Base-by-base conservation (phyloP, 2,329 filamentous ascomycete genomes). In the Penicillium expansum region DNA sequence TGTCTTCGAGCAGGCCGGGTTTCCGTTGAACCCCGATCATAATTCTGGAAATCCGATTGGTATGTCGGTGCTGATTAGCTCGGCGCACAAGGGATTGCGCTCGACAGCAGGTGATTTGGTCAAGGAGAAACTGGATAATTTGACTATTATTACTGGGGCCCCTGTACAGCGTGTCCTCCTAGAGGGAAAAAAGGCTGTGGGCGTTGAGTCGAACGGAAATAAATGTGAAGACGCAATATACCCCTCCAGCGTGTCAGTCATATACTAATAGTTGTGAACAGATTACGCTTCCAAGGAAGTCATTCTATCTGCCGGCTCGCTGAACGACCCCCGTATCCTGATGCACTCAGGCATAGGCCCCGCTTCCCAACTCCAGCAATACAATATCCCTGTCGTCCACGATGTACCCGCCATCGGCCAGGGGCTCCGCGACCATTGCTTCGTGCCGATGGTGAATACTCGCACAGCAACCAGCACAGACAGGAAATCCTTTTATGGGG, bases 11-110 rank as follows among this genome's bases (percentile, higher is more conserved):
- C 67, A 81, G 37, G 74, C 76, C 24, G 83, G 83, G 0, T 74
- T 80, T 35, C 71, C 76, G 0, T 60, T 79, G 18, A 86, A 86
- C 58, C 74, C 75, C 0, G 83, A 86, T 60, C 76, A 83, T 38
- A 86, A 86, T 59, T 81, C 79, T 8, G 84, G 84, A 0, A 77
- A 86, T 62, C 83, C 82, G 0, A 73, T 86, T 30, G 85, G 85
- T 4, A 78, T 86, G 71, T 77, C 77, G 1, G 69, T 80, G 42
- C 64, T 77, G 16, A 79, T 82, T 59, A 80, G 78, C 45, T 83
- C 82, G 11, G 74, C 79, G n/a, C 65, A 74, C 27, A 71, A 78
- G 8, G 83, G 82, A 0, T 48, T 75, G 9, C 74, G 83, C 18
- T 78, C 77, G 0, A 86, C 82, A 0, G 79, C 83, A 0, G 73